Evolutionary conservation across 345 rosid species (phyloP).

Genomic region (Gossypium turneri): DNA sequence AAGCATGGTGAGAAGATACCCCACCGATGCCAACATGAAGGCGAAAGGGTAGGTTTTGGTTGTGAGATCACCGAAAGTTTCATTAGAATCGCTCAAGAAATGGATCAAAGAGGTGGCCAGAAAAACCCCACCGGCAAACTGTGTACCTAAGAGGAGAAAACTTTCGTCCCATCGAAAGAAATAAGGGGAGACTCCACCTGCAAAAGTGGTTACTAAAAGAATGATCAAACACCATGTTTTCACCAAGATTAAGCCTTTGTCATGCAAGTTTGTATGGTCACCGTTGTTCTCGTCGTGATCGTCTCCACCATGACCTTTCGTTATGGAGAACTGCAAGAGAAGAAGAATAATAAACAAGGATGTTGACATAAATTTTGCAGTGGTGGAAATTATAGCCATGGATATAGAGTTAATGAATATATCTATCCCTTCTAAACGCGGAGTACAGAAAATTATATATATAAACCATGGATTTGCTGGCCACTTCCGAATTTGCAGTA

Average conservation of each 20-base stretch:
- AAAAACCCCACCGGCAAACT: conserved; percentile 78
- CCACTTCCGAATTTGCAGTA: conserved; percentile 14
- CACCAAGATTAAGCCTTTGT: conserved; percentile 46
- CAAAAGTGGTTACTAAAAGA: conserved; percentile 57
- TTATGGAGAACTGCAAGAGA: conserved; percentile 36
- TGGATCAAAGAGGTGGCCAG: conserved; percentile 66
- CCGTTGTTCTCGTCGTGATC: conserved; percentile 17
- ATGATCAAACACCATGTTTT: conserved; percentile 74
- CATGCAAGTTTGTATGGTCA: conserved; percentile 26
- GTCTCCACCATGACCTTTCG: conserved; percentile 41
- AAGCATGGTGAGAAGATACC: conserved; percentile 77
- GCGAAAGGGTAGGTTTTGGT: conserved; percentile 63
- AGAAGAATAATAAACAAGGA: conserved; percentile 31
- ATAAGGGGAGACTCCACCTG: conserved; percentile 70
- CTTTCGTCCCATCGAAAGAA: conserved; percentile 68
- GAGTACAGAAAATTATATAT: background rate
- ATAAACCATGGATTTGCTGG: background rate
- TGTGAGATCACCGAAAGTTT: conserved; percentile 46
- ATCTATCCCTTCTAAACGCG: background rate
- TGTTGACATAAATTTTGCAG: conserved; percentile 41
- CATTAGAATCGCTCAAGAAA: conserved; percentile 71
- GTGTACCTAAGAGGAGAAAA: conserved; percentile 73
- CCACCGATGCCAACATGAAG: conserved; percentile 64
- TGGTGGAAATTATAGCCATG: conserved; percentile 23
- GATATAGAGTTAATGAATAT: background rate